These are phyloP conservation scores for Apium graveolens DNA, from an alignment of 129 eudicot species.

Conservation along the genomic window DNA sequence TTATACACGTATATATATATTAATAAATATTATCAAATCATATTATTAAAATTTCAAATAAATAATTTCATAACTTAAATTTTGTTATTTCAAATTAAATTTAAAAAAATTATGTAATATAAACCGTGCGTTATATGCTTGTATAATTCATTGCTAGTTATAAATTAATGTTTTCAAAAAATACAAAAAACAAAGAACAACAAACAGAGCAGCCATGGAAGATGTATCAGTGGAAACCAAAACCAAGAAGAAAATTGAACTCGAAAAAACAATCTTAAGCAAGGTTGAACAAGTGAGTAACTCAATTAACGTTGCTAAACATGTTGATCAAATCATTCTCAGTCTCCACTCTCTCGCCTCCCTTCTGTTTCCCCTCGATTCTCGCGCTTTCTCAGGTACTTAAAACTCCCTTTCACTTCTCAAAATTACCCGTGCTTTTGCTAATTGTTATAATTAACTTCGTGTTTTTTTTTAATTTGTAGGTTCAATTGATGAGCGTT, in stretches of 20 bases:
- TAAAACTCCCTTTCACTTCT: background rate
- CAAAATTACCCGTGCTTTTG: background rate
- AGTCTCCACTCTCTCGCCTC: conserved; percentile 72
- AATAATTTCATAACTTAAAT: no score
- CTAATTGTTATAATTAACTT: background rate
- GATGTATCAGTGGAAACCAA: background rate
- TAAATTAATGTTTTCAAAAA: no score
- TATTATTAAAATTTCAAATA: no score
- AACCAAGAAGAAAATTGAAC: conserved; percentile 2
- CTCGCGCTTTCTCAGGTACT: conserved; percentile 52
- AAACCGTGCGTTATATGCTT: no score
- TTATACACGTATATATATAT: no score
- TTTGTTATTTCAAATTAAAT: no score
- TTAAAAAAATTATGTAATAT: no score
- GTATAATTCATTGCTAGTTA: no score
- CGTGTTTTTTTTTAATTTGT: conserved; percentile 5
- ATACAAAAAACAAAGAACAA: no score
- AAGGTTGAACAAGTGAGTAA: conserved; percentile 47
- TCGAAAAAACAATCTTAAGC: conserved; percentile 27
- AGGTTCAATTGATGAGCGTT: conserved; percentile 53
- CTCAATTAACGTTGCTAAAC: conserved; percentile 46
- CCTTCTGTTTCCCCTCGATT: conserved; percentile 58
- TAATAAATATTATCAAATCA: no score
- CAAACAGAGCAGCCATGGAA: background rate
- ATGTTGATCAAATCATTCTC: conserved; percentile 53